Percentiles rank a stretch among this genome's conserved stretches.
These are phyloP conservation scores for Kodamaea kakaduensis DNA, from an alignment of 805 yeast species.

Conservation along the genomic window DNA sequence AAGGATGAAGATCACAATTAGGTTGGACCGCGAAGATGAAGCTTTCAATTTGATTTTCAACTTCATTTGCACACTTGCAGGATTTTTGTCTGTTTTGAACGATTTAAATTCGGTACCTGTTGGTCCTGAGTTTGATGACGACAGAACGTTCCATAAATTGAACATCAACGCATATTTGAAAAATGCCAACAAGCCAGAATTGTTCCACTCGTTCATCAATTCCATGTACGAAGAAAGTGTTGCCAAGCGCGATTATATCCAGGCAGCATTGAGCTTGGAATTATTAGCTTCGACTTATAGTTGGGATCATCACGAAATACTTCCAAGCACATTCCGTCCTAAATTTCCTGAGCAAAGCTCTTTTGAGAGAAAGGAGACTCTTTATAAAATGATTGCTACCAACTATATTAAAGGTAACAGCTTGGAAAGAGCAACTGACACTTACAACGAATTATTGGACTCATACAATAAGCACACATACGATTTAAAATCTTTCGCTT, in stretches of 20 bases:
- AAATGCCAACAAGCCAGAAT: conserved; percentile 74
- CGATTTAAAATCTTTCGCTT: conserved; percentile 71
- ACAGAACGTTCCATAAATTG: conserved; percentile 73
- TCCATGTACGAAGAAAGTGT: conserved; percentile 66
- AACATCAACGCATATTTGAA: conserved; percentile 72
- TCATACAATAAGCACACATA: conserved; percentile 70
- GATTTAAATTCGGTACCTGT: conserved; percentile 72
- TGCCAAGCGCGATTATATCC: conserved; percentile 59
- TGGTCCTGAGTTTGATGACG: conserved; percentile 83
- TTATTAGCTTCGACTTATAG: conserved; percentile 69
- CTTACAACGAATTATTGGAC: conserved; percentile 70
- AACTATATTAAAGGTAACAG: conserved; percentile 68
- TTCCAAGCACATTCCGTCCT: conserved; percentile 61
- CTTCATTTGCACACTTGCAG: conserved; percentile 52
- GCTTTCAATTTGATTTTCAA: conserved; percentile 48
- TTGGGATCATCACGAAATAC: conserved; percentile 60
- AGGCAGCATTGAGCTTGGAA: conserved; percentile 80
- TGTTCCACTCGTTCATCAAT: conserved; percentile 73
- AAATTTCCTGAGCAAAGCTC: conserved; percentile 75
- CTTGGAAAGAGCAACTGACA: conserved; percentile 74
- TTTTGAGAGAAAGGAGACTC: conserved; percentile 73
- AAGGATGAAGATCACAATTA: conserved; percentile 45
- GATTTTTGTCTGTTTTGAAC: conserved; percentile 59
- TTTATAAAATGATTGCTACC: conserved; percentile 65
- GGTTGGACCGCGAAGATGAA: conserved; percentile 62